These are phyloP conservation scores for Trichomonascaceae sp. DNA, from an alignment of 1,139 yeast species.

Conservation along the genomic window DNA sequence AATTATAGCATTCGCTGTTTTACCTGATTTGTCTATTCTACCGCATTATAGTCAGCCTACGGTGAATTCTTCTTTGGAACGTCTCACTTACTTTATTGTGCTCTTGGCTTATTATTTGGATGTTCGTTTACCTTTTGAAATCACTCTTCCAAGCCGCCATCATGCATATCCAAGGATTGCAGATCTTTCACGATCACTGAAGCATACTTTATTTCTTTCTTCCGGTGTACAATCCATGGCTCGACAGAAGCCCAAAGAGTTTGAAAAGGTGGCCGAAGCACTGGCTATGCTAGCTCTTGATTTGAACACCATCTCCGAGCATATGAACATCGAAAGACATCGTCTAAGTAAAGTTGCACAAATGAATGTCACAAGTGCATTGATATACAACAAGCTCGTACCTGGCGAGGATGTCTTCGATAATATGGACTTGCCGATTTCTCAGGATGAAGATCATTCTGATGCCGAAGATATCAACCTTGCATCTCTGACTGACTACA, in stretches of 20 bases:
- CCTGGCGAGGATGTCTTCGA: constrained; percentile 3
- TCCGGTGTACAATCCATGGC: constrained; percentile 18
- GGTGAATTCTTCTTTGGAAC: constrained; percentile 31
- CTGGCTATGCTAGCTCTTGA: constrained; percentile 33
- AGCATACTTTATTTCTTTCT: constrained; percentile 13
- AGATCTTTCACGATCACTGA: constrained; percentile 13
- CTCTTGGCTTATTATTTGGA: constrained; percentile 32
- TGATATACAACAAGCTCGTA: constrained; percentile 10
- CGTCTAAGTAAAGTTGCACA: constrained; percentile 15
- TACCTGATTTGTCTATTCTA: constrained; percentile 30
- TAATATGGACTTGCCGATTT: neutral
- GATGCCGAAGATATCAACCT: constrained; percentile 9
- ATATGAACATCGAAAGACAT: constrained; percentile 14
- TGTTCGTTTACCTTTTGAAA: constrained; percentile 29
- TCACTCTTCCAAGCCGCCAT: constrained; percentile 26
- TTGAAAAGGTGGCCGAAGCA: constrained; percentile 28
- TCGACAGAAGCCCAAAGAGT: constrained; percentile 25
- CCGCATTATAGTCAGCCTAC: constrained; percentile 26
- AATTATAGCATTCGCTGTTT: constrained; percentile 22
- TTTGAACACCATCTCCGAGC: constrained; percentile 23
- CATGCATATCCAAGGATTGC: constrained; percentile 25
- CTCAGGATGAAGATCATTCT: neutral
- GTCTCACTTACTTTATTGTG: constrained; percentile 28
- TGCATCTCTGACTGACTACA: constrained; percentile 28
- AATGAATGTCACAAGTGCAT: constrained; percentile 15